Evolutionary conservation across 2,329 filamentous ascomycete species (phyloP).

Genomic region (Sclerotinia glacialis): DNA sequence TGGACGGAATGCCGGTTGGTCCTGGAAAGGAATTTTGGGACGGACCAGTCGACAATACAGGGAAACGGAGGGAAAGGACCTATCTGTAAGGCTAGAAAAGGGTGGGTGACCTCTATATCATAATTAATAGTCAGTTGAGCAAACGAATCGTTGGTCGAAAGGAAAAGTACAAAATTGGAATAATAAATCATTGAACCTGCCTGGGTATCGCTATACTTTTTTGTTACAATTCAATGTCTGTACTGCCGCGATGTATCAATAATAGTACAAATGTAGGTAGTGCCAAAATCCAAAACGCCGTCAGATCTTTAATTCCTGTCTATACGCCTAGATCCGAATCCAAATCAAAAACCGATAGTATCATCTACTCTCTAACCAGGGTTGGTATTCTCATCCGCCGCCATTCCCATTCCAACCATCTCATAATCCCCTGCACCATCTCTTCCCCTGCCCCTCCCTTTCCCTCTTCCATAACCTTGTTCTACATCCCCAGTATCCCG

Average conservation of each 20-base stretch:
- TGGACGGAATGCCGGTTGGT: slow-evolving; percentile 35
- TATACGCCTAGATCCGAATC: slow-evolving; percentile 25
- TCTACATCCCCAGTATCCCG: slow-evolving; percentile 29
- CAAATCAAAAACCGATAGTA: slow-evolving; percentile 8
- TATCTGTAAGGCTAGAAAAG: slow-evolving; percentile 30
- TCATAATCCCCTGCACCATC: slow-evolving; percentile 62
- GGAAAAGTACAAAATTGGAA: slow-evolving; percentile 23
- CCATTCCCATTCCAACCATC: slow-evolving; percentile 54
- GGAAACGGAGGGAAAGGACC: slow-evolving; percentile 31
- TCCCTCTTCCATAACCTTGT: slow-evolving; percentile 46
- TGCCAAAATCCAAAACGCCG: slow-evolving; percentile 13
- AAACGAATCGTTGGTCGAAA: background rate
- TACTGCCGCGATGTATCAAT: slow-evolving; percentile 9
- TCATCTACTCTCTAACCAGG: slow-evolving; percentile 20
- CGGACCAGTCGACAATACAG: slow-evolving; percentile 20
- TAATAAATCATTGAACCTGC: slow-evolving; percentile 23
- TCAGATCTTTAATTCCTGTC: slow-evolving; percentile 20
- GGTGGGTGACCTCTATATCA: background rate
- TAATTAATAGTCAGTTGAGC: slow-evolving; percentile 7
- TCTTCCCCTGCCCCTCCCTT: slow-evolving; percentile 51
- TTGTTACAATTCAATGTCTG: slow-evolving; percentile 25
- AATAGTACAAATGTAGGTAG: slow-evolving; percentile 7
- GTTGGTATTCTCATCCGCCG: slow-evolving; percentile 37
- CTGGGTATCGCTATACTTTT: slow-evolving; percentile 29
- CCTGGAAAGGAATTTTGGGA: slow-evolving; percentile 31